These are phyloP conservation scores for Tulasnella sp. DNA, from an alignment of 768 basidiomycete genomes.

Conservation along the genomic window DNA sequence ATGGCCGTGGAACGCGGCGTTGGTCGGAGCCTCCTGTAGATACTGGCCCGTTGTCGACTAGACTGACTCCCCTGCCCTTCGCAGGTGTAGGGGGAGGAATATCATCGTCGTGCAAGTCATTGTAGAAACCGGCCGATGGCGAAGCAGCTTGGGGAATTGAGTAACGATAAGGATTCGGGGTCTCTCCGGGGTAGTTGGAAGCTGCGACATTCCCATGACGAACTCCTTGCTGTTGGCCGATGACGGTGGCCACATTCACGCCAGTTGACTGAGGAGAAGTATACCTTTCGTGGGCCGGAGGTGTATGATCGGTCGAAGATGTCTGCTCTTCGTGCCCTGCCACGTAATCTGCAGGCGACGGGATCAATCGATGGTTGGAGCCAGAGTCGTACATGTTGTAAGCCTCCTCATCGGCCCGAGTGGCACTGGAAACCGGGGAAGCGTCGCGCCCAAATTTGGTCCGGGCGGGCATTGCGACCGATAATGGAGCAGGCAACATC, in stretches of 20 bases:
- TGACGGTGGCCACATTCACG: background rate
- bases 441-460: slow-evolving; percentile 36
- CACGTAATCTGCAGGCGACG: slow-evolving; percentile 30
- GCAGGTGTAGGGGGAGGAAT: slow-evolving; percentile 1
- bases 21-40: slow-evolving; percentile 67
- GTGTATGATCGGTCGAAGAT: background rate
- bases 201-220: slow-evolving; percentile 36
- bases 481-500: slow-evolving; percentile 71
- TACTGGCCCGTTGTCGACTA: slow-evolving; percentile 82
- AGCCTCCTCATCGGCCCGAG: background rate
- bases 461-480: slow-evolving; percentile 52
- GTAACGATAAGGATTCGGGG: slow-evolving; percentile 57
- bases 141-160: slow-evolving; percentile 44
- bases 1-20: slow-evolving; percentile 66
- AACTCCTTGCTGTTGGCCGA: background rate
- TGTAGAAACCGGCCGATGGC: slow-evolving; percentile 6
- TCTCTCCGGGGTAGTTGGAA: slow-evolving; percentile 47
- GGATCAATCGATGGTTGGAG: slow-evolving; percentile 47
- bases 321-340: background rate
- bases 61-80: slow-evolving; percentile 60
- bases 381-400: slow-evolving; percentile 36
- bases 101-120: background rate
- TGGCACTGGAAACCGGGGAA: slow-evolving; percentile 36
- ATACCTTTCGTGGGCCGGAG: slow-evolving; percentile 30
- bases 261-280: background rate